Evolutionary conservation across 176 grass and related monocot species (phyloP), one percentile per base, ranked within the genome.

Genomic region (Triticum monococcum): DNA sequence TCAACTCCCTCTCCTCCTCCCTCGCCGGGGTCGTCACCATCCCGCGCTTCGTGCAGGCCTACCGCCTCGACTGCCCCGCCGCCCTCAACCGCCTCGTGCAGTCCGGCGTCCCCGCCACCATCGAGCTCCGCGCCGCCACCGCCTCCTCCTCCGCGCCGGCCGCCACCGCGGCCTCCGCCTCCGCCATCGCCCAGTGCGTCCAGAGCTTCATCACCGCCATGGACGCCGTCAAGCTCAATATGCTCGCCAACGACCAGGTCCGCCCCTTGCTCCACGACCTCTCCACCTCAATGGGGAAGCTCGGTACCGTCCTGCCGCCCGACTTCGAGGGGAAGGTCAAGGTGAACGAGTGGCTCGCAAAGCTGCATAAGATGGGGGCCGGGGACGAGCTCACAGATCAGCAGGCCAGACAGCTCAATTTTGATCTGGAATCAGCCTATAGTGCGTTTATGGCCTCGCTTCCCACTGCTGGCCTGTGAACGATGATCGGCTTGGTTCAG

Each of bases 181-280:
- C 89, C 0, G 88, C 89, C 60, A 95, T 98, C 87, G 96, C 96
- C 2, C 91, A 94, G 79, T 98, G 93, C 79, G 93, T 98, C 65
- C 96, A 98, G 88, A 88, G 88, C 81, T 98, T 98, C 78, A 98
- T 98, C 76, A 98, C 94, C 67, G 94, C 94, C 52, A 98, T 96
- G 96, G 96, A 98, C 28, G 91, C 96, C 13, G 84, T 95, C 70
- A 98, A 98, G 85, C 96, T 96, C 71, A 98, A 98, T 32, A 98
- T 98, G 96, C 87, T 98, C 7, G 96, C 93, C 57, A 94, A 94
- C 75, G 93, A 98, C 67, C 96, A 98, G 96, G 93, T 98, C 43
- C 93, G 95, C 79, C 96, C 93, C 16, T 84, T 98, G 17, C 88
- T 98, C 22, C 93, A 95, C 32, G 96, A 98, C 25, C 88, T 98